Base-by-base conservation (phyloP, 768 basidiomycete species). In the Filobasidium wieringae region DNA sequence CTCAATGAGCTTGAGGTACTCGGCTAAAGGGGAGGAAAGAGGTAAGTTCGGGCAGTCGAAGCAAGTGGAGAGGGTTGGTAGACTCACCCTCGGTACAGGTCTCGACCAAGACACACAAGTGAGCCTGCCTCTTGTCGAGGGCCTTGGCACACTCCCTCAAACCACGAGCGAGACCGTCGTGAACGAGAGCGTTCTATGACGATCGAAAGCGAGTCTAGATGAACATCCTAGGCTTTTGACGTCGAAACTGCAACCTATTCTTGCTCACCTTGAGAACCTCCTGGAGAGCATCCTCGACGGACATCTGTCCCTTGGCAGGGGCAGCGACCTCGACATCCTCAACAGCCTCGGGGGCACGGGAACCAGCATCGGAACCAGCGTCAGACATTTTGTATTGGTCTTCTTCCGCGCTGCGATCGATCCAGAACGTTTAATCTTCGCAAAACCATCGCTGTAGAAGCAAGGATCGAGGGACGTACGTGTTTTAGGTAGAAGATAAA, bases 1-100 rank as follows among this genome's bases (percentile, higher is more conserved):
- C 79, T 96, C 92, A 67, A 99, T 95, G 79, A 99, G 88, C 80
- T 96, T 97, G 83, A 95, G 88, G 82, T 99, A 97, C 78, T 96
- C 93, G 66, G 92, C 88, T 74, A 1, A 30, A 30, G 24, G n/a
- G 12, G 31, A 30, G 30, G 36, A 50, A 41, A 26, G 4, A 53
- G 12, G 30, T 1, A 51, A 32, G 1, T 19, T 19, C 31, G 39
- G 33, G 60, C n/a, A 65, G 51, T 49, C 43, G 31, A 31, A 40
- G 26, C 47, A 41, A 22, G 11, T 11, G n/a, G 15, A 29, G 15
- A 31, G 4, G 9, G 22, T 11, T 57, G n/a, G n/a, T 9, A 41
- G n/a, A 66, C 71, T 57, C 55, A 74, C 72, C 74, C 79, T 97
- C 93, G 53, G 87, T 91, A 81, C 91, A 95, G 57, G 90, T 90